A percentile compares a stretch with the other conserved stretches of the same genome.
phyloP scores from a whole-genome alignment of 2,329 filamentous ascomycete genomes.

The Colletotrichum euphorbiae region DNA sequence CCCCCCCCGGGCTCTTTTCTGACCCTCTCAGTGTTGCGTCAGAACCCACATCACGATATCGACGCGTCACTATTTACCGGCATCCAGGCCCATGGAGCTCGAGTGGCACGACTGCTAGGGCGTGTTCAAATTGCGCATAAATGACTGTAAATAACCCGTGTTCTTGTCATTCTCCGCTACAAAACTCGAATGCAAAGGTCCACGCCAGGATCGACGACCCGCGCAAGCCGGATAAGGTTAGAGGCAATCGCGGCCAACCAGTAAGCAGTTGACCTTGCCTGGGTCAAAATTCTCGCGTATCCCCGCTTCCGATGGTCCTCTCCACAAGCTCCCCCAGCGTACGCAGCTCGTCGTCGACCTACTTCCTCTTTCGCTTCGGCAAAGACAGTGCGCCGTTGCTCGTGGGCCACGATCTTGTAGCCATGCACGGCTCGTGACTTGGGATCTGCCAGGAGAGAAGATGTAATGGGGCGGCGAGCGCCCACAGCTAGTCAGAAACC shows the following conservation, averaged over 20 bases:
- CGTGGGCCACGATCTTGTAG: slow-evolving; percentile 17
- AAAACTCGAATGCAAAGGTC: neutral
- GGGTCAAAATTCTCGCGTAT: no score
- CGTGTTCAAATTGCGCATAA: slow-evolving; percentile 23
- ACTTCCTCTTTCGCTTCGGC: slow-evolving; percentile 25
- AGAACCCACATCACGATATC: slow-evolving; percentile 12
- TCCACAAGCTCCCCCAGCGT: no score
- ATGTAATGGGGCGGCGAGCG: no score
- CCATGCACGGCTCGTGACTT: neutral
- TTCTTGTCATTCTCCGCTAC: no score
- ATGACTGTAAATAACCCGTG: neutral
- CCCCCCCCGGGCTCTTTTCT: neutral
- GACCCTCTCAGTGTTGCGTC: neutral
- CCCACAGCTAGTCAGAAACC: no score
- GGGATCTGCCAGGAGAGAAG: no score
- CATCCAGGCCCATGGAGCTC: slow-evolving; percentile 6
- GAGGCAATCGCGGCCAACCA: no score
- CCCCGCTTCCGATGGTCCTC: no score
- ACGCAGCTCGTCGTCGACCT: slow-evolving; percentile 22
- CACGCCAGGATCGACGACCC: slow-evolving; percentile 22
- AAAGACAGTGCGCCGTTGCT: slow-evolving; percentile 12
- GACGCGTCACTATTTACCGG: neutral
- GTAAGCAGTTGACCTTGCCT: no score
- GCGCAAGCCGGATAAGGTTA: no score
- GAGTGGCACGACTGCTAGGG: slow-evolving; percentile 24